Evolutionary conservation across 2,329 filamentous ascomycete species (phyloP).

Genomic region (Ophiobolus disseminans): DNA sequence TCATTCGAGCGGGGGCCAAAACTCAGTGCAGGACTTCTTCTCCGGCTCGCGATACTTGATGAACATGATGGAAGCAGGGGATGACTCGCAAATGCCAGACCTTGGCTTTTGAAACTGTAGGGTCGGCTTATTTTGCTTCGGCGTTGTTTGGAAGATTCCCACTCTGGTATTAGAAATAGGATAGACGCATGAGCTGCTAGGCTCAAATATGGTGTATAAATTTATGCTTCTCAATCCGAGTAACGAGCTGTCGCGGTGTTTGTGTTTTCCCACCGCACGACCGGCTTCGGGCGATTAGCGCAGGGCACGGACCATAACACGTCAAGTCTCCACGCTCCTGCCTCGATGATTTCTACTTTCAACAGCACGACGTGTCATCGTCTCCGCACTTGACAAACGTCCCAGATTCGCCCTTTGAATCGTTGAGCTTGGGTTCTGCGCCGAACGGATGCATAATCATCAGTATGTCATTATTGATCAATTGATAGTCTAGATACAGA

Average conservation of each 20-base stretch:
- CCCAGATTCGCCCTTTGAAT: too few relatives aligned
- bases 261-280: too few relatives aligned
- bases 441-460: too few relatives aligned
- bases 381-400: too few relatives aligned
- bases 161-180: background rate
- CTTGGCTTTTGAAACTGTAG: conserved; percentile 1
- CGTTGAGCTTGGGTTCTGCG: too few relatives aligned
- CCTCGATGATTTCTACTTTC: background rate
- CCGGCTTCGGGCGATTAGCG: background rate
- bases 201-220: background rate
- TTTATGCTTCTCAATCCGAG: background rate
- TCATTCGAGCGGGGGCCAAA: conserved; percentile 40
- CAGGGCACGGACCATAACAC: background rate
- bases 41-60: conserved; percentile 70
- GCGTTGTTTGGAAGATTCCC: background rate
- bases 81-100: conserved; percentile 56
- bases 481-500: too few relatives aligned
- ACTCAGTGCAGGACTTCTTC: conserved; percentile 69
- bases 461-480: too few relatives aligned
- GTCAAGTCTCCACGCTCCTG: background rate
- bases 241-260: too few relatives aligned
- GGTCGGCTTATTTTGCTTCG: background rate
- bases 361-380: too few relatives aligned
- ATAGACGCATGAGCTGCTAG: background rate
- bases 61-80: conserved; percentile 63